Conservation (phyloP, 2,329 filamentous ascomycete species). For the Arachnomyces sp. region DNA sequence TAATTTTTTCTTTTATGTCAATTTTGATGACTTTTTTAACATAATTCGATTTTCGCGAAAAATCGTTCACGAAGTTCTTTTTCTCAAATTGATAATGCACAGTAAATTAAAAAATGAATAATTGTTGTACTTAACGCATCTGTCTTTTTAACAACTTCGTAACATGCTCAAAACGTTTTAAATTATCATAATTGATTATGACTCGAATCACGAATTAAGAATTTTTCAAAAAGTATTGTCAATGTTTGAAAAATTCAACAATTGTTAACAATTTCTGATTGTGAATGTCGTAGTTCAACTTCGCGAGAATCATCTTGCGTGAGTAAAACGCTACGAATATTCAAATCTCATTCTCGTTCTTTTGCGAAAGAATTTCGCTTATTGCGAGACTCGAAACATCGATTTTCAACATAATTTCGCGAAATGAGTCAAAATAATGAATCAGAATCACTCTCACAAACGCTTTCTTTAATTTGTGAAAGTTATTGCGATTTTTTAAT, state of each 20-base stretch:
- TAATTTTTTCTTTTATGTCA: not conserved
- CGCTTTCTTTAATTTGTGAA: slow-evolving; percentile 9
- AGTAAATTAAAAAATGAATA: not conserved
- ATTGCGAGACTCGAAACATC: slow-evolving; percentile 16
- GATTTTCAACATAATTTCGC: slow-evolving; percentile 14
- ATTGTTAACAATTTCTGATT: slow-evolving; percentile 25
- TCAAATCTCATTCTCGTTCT: slow-evolving; percentile 14
- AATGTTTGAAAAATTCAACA: slow-evolving; percentile 18
- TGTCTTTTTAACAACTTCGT: not conserved
- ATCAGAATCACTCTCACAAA: slow-evolving; percentile 16
- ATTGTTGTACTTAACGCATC: not conserved
- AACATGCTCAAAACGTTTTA: not conserved
- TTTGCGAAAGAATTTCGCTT: slow-evolving; percentile 12
- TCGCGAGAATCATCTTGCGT: no score
- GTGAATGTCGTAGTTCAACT: slow-evolving; percentile 24
- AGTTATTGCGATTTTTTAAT: slow-evolving; percentile 8
- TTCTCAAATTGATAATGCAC: not conserved
- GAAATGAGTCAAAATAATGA: slow-evolving; percentile 13
- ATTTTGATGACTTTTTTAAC: no score
- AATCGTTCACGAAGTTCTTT: no score
- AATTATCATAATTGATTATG: not conserved
- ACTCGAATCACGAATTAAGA: slow-evolving; percentile 1
- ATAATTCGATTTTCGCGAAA: no score
- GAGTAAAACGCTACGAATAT: slow-evolving; percentile 15
- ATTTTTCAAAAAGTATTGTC: slow-evolving; percentile 12